Percentiles rank a stretch among this genome's conserved stretches.
Evolutionary conservation across 176 grass and related monocot species (phyloP).

Genomic region (Typha latifolia): DNA sequence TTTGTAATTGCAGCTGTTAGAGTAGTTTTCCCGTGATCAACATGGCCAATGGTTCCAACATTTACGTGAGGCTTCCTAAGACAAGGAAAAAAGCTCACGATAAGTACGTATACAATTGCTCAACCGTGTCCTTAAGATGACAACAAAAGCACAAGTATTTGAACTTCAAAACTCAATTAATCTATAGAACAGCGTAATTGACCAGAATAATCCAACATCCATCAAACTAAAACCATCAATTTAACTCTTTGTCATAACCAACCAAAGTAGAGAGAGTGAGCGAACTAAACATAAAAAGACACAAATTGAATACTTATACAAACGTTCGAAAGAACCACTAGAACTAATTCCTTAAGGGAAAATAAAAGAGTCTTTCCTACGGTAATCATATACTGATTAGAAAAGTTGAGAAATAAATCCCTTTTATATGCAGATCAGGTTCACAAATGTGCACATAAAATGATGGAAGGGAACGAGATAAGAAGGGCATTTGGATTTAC

Average conservation of each 20-base stretch:
- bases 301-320: no score
- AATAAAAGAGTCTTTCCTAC: not conserved
- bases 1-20: slow-evolving; percentile 96
- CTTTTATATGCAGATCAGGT: not conserved
- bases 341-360: not conserved
- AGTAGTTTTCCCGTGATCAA: slow-evolving; percentile 91
- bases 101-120: not conserved
- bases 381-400: not conserved
- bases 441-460: not conserved
- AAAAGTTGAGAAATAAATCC: not conserved
- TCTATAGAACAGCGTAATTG: no score
- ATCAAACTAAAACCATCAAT: not conserved
- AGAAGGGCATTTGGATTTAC: slow-evolving; percentile 28
- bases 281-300: no score
- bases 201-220: no score
- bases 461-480: not conserved
- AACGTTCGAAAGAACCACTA: no score
- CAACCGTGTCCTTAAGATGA: not conserved
- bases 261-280: no score
- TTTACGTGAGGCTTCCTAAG: slow-evolving; percentile 91
- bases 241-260: not conserved
- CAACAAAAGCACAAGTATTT: not conserved
- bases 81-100: slow-evolving; percentile 16
- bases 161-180: slow-evolving; percentile 13
- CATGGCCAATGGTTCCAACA: slow-evolving; percentile 92